Conservation (phyloP, 2,329 filamentous ascomycete species). For the Aspergillus novofumigatus region DNA sequence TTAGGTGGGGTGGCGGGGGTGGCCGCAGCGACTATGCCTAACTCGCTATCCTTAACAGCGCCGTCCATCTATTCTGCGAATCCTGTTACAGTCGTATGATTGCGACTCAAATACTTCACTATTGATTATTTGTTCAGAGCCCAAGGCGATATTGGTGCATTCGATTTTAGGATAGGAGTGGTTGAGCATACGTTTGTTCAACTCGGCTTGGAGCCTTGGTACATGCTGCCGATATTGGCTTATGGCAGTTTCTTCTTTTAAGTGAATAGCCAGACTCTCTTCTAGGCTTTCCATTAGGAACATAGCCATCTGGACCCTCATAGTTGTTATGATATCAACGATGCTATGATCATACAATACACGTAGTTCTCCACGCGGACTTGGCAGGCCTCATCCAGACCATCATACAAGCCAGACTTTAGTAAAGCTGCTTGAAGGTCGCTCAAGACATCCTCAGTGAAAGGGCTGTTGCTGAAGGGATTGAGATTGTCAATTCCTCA, state of each 20-base stretch:
- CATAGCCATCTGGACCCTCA: background rate
- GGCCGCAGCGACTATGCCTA: constrained; percentile 13
- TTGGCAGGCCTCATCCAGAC: background rate
- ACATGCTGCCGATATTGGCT: background rate
- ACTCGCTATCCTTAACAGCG: constrained; percentile 6
- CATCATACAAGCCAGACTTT: background rate
- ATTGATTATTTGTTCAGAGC: background rate
- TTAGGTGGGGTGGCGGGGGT: constrained; percentile 36
- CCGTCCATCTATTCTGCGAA: constrained; percentile 2
- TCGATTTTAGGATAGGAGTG: background rate
- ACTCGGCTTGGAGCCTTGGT: background rate
- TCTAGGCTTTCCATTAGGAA: background rate
- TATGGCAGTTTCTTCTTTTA: background rate
- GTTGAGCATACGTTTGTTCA: background rate
- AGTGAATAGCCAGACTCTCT: background rate
- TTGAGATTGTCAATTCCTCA: background rate
- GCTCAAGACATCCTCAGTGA: background rate
- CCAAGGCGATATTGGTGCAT: background rate
- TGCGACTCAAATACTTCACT: background rate
- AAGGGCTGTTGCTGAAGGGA: background rate
- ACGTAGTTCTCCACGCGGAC: background rate
- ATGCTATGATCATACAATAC: background rate
- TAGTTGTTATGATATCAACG: background rate
- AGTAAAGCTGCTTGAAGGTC: background rate
- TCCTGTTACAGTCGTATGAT: background rate